Base-by-base conservation (phyloP, 257 asterid genomes). In the Dorcoceras hygrometricum region DNA sequence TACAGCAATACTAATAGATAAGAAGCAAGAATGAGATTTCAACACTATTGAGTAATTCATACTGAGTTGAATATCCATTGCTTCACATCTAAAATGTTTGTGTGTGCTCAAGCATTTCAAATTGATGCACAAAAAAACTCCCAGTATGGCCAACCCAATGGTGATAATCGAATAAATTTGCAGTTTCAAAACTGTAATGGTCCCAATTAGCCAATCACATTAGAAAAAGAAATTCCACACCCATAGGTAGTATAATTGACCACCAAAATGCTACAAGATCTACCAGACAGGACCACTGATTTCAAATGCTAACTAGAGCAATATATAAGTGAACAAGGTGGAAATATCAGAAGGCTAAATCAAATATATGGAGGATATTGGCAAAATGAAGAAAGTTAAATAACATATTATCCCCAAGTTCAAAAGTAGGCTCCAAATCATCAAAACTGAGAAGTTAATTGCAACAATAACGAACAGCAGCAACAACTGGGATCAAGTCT, bases 401-500 rank as follows among this genome's bases (percentile, higher is more conserved):
- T 11, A 39, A 36, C 0, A 9, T 36, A 36, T 36, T 36, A 36
- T 2, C 46, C 39, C 46, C 16, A 36, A 36, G 14, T 36, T 16
- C 11, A 36, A 1, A 36, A 36, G 10, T 36, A 36, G 10, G 9
- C 54, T 23, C 46, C 32, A 69, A 31, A 43, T n/a, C 57, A 63
- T 57, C 19, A 48, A 57, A 34, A 63, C 34, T 31, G 19, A 51
- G 55, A 57, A 25, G 23, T 9, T 69, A 59, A n/a, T 67, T 68
- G 54, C 26, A 50, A 14, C 51, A 66, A 59, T 18, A 58, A 66
- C 43, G 28, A 46, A 32, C 67, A 26, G 24, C 53, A 66, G 23
- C 22, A 43, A 59, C 59, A 62, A 65, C 16, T 57, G 23, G 68
- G 32, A 48, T 34, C 67, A 55, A 54, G 64, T 64, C 71, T 24